A percentile compares a stretch with the other conserved stretches of the same genome.
phyloP scores from a whole-genome alignment of 2,329 filamentous ascomycete species.

The Claviceps maximensis region DNA sequence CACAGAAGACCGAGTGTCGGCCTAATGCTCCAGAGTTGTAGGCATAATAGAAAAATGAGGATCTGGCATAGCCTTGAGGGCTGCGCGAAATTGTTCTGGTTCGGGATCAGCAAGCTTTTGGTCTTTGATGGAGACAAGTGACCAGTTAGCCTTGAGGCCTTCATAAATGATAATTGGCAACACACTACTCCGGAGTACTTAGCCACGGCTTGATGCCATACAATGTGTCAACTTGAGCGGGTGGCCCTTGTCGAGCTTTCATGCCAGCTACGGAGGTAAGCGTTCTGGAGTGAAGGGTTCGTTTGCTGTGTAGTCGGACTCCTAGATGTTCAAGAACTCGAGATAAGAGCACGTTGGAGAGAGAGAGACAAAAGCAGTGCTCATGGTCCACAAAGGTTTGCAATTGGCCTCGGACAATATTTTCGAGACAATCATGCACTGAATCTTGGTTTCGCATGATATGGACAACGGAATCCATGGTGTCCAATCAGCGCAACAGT shows the following conservation, averaged over 20 bases:
- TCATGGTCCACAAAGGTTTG: conserved; percentile 42
- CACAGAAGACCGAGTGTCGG: conserved; percentile 52
- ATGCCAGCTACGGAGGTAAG: conserved; percentile 32
- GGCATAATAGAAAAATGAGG: conserved; percentile 41
- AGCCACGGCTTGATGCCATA: conserved; percentile 45
- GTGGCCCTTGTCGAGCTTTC: conserved; percentile 56
- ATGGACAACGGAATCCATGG: conserved; percentile 57
- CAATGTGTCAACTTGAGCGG: conserved; percentile 63
- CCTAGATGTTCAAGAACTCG: conserved; percentile 65
- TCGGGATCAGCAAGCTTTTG: conserved; percentile 45
- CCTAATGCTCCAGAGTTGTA: conserved; percentile 54
- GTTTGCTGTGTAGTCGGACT: conserved; percentile 17
- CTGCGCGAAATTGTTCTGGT: conserved; percentile 40
- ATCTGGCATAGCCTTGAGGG: conserved; percentile 27
- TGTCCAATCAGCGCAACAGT: conserved; percentile 47
- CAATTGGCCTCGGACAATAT: conserved; percentile 43
- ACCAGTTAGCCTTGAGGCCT: conserved; percentile 48
- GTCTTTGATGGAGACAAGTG: conserved; percentile 31
- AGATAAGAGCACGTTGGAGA: conserved; percentile 57
- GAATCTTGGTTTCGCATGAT: conserved; percentile 51
- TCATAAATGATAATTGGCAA: conserved; percentile 43
- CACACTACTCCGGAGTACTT: conserved; percentile 49
- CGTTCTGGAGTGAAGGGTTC: not conserved
- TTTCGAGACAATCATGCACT: conserved; percentile 48
- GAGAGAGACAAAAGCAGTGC: conserved; percentile 40